These are phyloP conservation scores for Santalum album DNA, from an alignment of 164 flowering plant species.

Conservation along the genomic window DNA sequence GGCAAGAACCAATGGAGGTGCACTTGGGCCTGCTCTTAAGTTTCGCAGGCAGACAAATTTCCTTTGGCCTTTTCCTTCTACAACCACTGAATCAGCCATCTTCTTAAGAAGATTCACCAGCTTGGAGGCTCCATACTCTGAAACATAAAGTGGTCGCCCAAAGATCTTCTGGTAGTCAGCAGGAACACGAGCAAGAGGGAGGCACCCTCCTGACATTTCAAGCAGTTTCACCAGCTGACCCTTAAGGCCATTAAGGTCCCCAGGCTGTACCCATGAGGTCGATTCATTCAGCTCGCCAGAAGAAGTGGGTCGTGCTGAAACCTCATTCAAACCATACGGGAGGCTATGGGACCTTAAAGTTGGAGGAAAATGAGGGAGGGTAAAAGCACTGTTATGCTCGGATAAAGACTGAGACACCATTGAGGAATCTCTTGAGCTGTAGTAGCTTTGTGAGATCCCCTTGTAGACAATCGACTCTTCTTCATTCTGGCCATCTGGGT, in stretches of 20 bases:
- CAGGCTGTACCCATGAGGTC: constrained; percentile 72
- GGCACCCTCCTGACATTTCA: constrained; percentile 68
- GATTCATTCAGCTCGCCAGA: constrained; percentile 28
- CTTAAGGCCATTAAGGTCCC: constrained; percentile 74
- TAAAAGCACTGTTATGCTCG: constrained; percentile 28
- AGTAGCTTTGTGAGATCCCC: constrained; percentile 45
- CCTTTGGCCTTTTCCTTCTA: constrained; percentile 67
- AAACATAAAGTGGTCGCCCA: constrained; percentile 70
- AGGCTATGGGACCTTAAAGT: constrained; percentile 45
- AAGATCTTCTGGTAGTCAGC: constrained; percentile 66
- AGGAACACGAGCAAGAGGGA: constrained; percentile 60
- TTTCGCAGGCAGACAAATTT: constrained; percentile 55
- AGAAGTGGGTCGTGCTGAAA: constrained; percentile 17
- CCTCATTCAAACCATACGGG: constrained; percentile 48
- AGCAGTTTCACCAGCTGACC: constrained; percentile 68
- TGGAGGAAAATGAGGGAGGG: constrained; percentile 29
- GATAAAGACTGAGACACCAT: constrained; percentile 44
- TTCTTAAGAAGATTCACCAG: constrained; percentile 79
- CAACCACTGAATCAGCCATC: constrained; percentile 50
- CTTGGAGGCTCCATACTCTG: constrained; percentile 71
- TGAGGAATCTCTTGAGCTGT: constrained; percentile 36
- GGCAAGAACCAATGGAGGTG: constrained; percentile 23
- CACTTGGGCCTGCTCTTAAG: constrained; percentile 32
- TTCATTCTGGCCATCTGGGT: constrained; percentile 44
- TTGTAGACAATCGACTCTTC: constrained; percentile 74